phyloP scores from a whole-genome alignment of 768 basidiomycete genomes.

The Boletellus ananiceps region DNA sequence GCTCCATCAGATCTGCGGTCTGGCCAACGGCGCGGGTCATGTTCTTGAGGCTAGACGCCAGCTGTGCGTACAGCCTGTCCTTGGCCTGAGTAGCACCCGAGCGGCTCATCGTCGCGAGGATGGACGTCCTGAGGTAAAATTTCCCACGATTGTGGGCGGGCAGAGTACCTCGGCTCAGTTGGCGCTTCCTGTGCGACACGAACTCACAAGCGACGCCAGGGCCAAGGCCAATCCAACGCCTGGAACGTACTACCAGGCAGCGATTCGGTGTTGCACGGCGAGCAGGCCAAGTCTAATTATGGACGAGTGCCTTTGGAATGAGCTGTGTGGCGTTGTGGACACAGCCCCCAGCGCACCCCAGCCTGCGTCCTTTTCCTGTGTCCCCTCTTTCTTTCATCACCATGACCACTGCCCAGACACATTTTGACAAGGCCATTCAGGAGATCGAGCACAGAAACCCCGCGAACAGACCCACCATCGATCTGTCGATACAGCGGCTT shows the following conservation, averaged over 20 bases:
- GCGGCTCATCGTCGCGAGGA: slow-evolving; percentile 16
- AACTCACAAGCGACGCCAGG: slow-evolving; percentile 5
- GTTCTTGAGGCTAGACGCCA: slow-evolving; percentile 61
- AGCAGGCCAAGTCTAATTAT: slow-evolving; percentile 16
- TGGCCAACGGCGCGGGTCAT: slow-evolving; percentile 65
- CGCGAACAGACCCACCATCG: slow-evolving; percentile 12
- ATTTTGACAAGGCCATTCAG: slow-evolving; percentile 27
- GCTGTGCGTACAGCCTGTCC: slow-evolving; percentile 74
- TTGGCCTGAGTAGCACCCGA: slow-evolving; percentile 70
- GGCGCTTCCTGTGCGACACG: too few relatives aligned
- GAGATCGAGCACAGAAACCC: slow-evolving; percentile 28
- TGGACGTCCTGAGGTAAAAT: too few relatives aligned
- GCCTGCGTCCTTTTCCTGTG: slow-evolving; percentile 14
- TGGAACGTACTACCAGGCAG: background rate
- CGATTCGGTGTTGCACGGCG: background rate
- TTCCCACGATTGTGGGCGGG: slow-evolving; percentile 13
- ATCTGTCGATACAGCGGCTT: slow-evolving; percentile 23
- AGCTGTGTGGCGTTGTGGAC: slow-evolving; percentile 8
- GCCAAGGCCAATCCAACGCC: background rate
- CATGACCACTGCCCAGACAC: slow-evolving; percentile 21
- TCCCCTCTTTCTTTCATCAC: slow-evolving; percentile 8
- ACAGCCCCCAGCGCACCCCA: background rate
- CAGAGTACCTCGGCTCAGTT: too few relatives aligned
- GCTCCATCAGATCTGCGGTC: slow-evolving; percentile 74
- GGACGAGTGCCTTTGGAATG: slow-evolving; percentile 4